A percentile compares a stretch with the other conserved stretches of the same genome.
phyloP scores from a whole-genome alignment of 202 grass and related monocot species.

The Cymbopogon flexuosus region DNA sequence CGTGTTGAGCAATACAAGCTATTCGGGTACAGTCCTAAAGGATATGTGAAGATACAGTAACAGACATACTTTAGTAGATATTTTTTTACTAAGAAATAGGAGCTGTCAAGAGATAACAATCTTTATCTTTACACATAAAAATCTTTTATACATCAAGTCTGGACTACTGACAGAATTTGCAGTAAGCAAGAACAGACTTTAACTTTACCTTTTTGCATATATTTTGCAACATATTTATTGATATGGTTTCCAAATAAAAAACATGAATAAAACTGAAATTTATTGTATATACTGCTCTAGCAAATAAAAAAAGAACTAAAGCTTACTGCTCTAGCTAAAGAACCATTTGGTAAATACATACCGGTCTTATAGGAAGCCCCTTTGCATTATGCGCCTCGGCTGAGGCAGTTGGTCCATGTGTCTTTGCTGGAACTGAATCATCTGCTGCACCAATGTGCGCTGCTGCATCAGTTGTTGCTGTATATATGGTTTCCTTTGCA shows the following conservation, averaged over 20 bases:
- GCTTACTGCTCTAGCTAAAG: slow-evolving; percentile 12
- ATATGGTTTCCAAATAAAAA: slow-evolving; percentile 11
- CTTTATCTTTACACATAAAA: not conserved
- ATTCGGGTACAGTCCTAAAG: slow-evolving; percentile 3
- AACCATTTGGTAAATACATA: slow-evolving; percentile 40
- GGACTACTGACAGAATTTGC: slow-evolving; percentile 23
- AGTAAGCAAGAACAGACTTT: slow-evolving; percentile 6
- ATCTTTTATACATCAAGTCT: not conserved
- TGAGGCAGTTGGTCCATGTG: slow-evolving; percentile 26
- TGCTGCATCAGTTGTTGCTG: slow-evolving; percentile 34
- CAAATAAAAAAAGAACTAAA: slow-evolving; percentile 2
- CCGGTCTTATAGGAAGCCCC: slow-evolving; percentile 71
- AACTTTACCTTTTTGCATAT: slow-evolving; percentile 1
- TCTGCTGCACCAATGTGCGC: slow-evolving; percentile 13
- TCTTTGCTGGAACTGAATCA: slow-evolving; percentile 41
- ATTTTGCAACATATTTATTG: not conserved
- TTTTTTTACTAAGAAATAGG: not conserved
- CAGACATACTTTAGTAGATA: not conserved
- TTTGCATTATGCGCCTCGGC: slow-evolving; percentile 66
- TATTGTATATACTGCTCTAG: not conserved
- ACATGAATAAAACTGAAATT: not conserved
- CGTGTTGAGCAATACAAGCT: slow-evolving; percentile 11
- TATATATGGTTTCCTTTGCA: slow-evolving; percentile 43
- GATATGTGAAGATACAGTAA: not conserved
- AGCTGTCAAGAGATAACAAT: not conserved